These are phyloP conservation scores for Salix suchowensis DNA, from an alignment of 345 rosid genomes.

Conservation along the genomic window DNA sequence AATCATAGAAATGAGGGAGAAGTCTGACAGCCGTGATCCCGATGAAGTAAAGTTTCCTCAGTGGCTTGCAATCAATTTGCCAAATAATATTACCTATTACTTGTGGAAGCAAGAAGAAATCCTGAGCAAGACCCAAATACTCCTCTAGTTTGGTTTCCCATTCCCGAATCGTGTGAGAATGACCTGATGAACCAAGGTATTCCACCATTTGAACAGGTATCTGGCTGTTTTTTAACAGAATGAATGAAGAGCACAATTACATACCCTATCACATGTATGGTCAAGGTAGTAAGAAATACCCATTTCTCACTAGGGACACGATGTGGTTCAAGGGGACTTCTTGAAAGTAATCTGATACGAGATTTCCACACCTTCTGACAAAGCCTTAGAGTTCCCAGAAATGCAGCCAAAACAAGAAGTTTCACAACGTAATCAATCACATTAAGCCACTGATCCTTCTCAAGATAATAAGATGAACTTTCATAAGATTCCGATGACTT, in stretches of 20 bases:
- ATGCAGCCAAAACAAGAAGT: slow-evolving; percentile 64
- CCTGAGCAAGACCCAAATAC: slow-evolving; percentile 81
- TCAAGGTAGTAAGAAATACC: slow-evolving; percentile 43
- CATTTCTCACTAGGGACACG: slow-evolving; percentile 61
- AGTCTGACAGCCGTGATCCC: slow-evolving; percentile 71
- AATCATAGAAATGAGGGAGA: slow-evolving; percentile 77
- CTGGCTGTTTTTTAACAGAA: slow-evolving; percentile 32
- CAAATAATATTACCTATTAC: slow-evolving; percentile 65
- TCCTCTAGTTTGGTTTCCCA: slow-evolving; percentile 79
- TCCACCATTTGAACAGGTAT: slow-evolving; percentile 21
- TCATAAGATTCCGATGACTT: slow-evolving; percentile 44
- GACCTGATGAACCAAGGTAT: slow-evolving; percentile 29
- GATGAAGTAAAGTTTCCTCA: slow-evolving; percentile 53
- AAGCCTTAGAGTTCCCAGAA: slow-evolving; percentile 69
- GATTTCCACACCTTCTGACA: slow-evolving; percentile 86
- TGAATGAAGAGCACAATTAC: slow-evolving; percentile 44
- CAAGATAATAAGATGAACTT: slow-evolving; percentile 44
- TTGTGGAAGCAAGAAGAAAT: slow-evolving; percentile 87
- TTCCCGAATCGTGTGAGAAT: slow-evolving; percentile 18
- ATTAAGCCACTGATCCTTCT: slow-evolving; percentile 62
- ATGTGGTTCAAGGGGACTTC: slow-evolving; percentile 50
- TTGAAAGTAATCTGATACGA: slow-evolving; percentile 47
- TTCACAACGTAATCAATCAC: slow-evolving; percentile 68
- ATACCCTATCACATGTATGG: slow-evolving; percentile 55
- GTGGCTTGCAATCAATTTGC: slow-evolving; percentile 62